Evolutionary conservation across 2,329 filamentous ascomycete species (phyloP), one percentile per base, ranked within the genome.

Genomic region (Penicillium concentricum): DNA sequence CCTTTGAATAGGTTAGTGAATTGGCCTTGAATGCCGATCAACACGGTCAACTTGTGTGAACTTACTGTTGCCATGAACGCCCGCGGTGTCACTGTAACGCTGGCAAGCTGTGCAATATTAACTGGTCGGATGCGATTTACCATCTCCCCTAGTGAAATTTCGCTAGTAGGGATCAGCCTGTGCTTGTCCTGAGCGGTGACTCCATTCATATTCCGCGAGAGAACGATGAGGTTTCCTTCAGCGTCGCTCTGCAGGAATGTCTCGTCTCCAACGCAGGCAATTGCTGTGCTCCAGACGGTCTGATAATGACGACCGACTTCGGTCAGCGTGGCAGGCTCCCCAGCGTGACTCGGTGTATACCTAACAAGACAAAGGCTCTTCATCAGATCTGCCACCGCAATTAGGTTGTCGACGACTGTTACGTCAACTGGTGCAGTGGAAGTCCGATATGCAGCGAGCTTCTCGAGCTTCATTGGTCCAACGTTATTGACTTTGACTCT

Each of bases 311-410:
- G 84, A 4, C 89, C 89, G 3, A 89, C 80, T 77, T 96, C 91
- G 0, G 81, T 79, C 8, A 97, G 80, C 51, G 80, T 83, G 52
- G 87, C 84, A 12, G 81, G 76, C n/a, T 83, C 74, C 0, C 82
- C 84, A 3, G 83, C 76, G 22, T 80, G 72, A 2, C 85, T 82
- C 3, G 82, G 81, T 0, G 81, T 78, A 69, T 88, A 94, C 69
- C 94, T 82, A 9, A 97, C 79, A 6, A 97, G 78, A 1, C 89
- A 87, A 24, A 96, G 80, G 1, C 91, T 96, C 76, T 97, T 97
- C 90, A 96, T 97, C 44, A 99, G 78, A 69, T 99, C 94, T 0
- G 88, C 90, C 10, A 97, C 87, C 0, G 90, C 91, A 60, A 99
- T 92, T 24, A 84, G 81, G 63, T 88, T 87, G 1, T 84, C 89